These are phyloP conservation scores for Cordyceps cicadae DNA, from an alignment of 2,329 filamentous ascomycete genomes.

Conservation along the genomic window DNA sequence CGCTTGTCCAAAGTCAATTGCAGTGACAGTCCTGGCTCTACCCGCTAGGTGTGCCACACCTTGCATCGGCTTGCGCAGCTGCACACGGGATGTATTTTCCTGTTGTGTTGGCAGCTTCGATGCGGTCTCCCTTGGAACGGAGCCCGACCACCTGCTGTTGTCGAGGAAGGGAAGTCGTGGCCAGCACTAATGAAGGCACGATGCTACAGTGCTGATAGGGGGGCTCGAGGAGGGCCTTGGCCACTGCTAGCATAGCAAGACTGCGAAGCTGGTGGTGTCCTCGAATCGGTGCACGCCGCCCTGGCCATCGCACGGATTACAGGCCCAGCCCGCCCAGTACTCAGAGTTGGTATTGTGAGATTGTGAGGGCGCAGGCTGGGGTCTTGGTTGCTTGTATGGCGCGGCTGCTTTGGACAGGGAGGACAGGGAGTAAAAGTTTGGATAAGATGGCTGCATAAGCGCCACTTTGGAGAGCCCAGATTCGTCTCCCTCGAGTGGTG, in stretches of 20 bases:
- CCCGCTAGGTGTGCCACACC: not conserved
- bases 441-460: conserved; percentile 1
- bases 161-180: not conserved
- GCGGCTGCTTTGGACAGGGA: not conserved
- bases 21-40: not conserved
- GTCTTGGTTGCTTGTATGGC: not conserved
- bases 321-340: not conserved
- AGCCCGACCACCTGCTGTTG: not conserved
- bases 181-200: not conserved
- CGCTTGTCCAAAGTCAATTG: not conserved
- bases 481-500: conserved; percentile 1
- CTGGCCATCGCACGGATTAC: not conserved
- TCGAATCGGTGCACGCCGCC: conserved; percentile 6
- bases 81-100: not conserved
- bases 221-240: not conserved
- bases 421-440: too few relatives aligned
- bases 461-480: conserved; percentile 5
- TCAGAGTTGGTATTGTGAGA: conserved; percentile 2
- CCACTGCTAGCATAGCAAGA: not conserved
- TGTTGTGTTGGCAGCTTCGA: not conserved
- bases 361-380: not conserved
- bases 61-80: not conserved
- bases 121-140: not conserved
- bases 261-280: not conserved
- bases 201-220: not conserved